These are phyloP conservation scores for Mytilinidion resinicola DNA, from an alignment of 495 filamentous ascomycete species.

Conservation along the genomic window DNA sequence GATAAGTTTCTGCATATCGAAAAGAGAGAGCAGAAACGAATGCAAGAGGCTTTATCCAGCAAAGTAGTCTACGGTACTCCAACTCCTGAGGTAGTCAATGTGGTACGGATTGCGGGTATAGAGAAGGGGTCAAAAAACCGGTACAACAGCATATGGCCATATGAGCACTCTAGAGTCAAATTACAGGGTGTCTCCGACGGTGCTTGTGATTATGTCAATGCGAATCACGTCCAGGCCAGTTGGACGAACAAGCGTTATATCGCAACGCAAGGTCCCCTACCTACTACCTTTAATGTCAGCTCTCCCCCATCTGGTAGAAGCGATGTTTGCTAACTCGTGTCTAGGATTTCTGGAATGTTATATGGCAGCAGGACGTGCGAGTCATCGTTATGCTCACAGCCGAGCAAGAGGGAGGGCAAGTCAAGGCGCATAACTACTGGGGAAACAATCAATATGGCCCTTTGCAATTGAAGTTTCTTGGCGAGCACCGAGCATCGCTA, in stretches of 20 bases:
- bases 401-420: conserved; percentile 88
- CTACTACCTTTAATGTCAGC: conserved; percentile 84
- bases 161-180: conserved; percentile 85
- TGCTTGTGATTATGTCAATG: conserved; percentile 92
- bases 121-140: conserved; percentile 93
- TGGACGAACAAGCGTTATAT: conserved; percentile 86
- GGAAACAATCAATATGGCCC: conserved; percentile 70
- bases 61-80: conserved; percentile 49
- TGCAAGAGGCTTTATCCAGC: conserved; percentile 78
- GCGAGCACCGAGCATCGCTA: conserved; percentile 72
- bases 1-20: conserved; percentile 81
- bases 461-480: conserved; percentile 67
- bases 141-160: conserved; percentile 97
- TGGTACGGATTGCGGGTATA: conserved; percentile 70
- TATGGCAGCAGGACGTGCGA: conserved; percentile 94
- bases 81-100: conserved; percentile 17
- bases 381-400: conserved; percentile 95
- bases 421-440: conserved; percentile 96
- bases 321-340: conserved; percentile 37
- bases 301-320: not conserved
- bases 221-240: conserved; percentile 71
- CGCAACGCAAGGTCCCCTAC: conserved; percentile 88
- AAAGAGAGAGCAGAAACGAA: conserved; percentile 75
- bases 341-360: conserved; percentile 95
- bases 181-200: conserved; percentile 63